Conservation (phyloP, 345 rosid genomes). For the Hypericum androsaemum region DNA sequence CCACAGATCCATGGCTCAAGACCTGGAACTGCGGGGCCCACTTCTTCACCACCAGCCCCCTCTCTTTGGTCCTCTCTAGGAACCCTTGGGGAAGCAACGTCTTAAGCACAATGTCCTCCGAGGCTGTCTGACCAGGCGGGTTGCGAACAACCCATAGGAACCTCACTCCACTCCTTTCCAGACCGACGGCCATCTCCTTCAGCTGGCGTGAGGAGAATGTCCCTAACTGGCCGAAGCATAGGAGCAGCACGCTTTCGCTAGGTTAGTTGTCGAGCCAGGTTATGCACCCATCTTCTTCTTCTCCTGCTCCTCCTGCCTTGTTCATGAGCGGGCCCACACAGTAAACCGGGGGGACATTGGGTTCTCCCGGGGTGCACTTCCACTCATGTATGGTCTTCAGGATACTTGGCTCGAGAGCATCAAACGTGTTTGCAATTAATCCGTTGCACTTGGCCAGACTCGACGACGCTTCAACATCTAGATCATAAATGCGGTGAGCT, state of each 20-base stretch:
- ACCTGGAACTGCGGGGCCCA: slow-evolving; percentile 62
- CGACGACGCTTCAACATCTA: no score
- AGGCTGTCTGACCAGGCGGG: slow-evolving; percentile 17
- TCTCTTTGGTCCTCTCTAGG: slow-evolving; percentile 24
- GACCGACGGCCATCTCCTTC: slow-evolving; percentile 35
- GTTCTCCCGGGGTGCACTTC: no score
- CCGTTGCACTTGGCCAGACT: no score
- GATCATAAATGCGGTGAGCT: no score
- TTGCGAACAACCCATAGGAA: slow-evolving; percentile 42
- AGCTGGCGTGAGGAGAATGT: slow-evolving; percentile 25
- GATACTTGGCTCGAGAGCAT: no score
- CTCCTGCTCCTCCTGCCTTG: background rate
- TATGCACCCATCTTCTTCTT: slow-evolving; percentile 12
- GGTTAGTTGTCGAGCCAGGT: slow-evolving; percentile 38
- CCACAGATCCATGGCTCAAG: slow-evolving; percentile 36
- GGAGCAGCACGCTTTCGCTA: slow-evolving; percentile 21
- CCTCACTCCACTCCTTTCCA: slow-evolving; percentile 33
- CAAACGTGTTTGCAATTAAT: no score
- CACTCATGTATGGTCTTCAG: no score
- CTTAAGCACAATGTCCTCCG: slow-evolving; percentile 14
- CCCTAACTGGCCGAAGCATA: slow-evolving; percentile 44
- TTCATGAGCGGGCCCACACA: no score
- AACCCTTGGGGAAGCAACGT: slow-evolving; percentile 30
- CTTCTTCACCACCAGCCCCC: slow-evolving; percentile 38
- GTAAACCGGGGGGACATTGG: no score